phyloP scores from a whole-genome alignment of 306 rosid species.

The Gastrolobium bilobum region DNA sequence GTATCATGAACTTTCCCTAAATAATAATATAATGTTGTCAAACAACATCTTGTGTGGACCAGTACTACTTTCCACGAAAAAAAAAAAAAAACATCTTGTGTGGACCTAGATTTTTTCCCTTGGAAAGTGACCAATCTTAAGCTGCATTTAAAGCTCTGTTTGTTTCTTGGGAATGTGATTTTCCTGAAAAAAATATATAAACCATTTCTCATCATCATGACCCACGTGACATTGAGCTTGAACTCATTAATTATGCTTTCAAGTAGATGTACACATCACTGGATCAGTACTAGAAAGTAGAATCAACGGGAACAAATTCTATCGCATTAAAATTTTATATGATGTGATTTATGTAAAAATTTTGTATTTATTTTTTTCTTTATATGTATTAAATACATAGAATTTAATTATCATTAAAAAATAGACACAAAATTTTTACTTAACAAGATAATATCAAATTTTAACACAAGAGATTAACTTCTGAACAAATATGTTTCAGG shows the following conservation, averaged over 20 bases:
- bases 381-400: too few species aligned
- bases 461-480: too few species aligned
- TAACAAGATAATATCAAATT: too few species aligned
- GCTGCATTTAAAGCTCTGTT: conserved; percentile 49
- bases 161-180: conserved; percentile 52
- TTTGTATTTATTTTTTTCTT: too few species aligned
- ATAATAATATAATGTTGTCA: conserved; percentile 32
- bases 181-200: conserved; percentile 31
- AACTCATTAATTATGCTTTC: conserved; percentile 40
- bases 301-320: too few species aligned
- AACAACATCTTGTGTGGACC: conserved; percentile 26
- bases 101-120: conserved; percentile 52
- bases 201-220: conserved; percentile 48
- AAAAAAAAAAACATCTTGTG: neutral
- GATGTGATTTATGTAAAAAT: too few species aligned
- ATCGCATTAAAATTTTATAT: too few species aligned
- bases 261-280: conserved; percentile 37
- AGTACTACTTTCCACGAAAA: too few species aligned
- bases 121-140: conserved; percentile 56
- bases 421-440: too few species aligned
- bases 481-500: neutral
- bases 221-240: conserved; percentile 46
- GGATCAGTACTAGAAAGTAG: neutral
- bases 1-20: conserved; percentile 45
- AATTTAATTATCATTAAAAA: too few species aligned